Percentiles rank a stretch among this genome's conserved stretches.
Conservation (phyloP, 139 green algal genomes). For the Closterium sp. region DNA sequence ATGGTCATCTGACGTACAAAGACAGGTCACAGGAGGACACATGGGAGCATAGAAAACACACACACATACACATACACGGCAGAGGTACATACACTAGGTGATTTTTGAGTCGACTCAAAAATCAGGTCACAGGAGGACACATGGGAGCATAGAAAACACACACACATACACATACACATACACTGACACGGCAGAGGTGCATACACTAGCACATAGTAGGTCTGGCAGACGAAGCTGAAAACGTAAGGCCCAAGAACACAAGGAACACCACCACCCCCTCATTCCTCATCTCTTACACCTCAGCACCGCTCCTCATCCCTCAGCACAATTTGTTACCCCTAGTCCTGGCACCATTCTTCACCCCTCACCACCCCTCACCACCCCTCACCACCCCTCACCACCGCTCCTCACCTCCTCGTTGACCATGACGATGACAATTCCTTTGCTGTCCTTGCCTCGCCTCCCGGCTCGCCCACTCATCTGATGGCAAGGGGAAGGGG, state of each 20-base stretch:
- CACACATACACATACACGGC: conserved; percentile 45
- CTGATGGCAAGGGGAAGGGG: conserved; percentile 60
- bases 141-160: neutral
- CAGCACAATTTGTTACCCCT: neutral
- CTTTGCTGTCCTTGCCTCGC: conserved; percentile 84
- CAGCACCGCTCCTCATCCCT: neutral
- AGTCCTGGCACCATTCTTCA: neutral
- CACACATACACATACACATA: too few relatives aligned
- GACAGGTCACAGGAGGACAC: neutral
- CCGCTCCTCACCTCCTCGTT: conserved; percentile 35
- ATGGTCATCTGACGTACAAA: conserved; percentile 10
- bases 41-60: neutral
- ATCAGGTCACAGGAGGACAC: too few relatives aligned
- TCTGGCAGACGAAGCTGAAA: conserved; percentile 76
- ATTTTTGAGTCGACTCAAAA: too few relatives aligned
- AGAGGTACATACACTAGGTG: too few relatives aligned
- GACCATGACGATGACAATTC: conserved; percentile 82
- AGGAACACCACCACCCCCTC: neutral
- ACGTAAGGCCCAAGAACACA: too few relatives aligned
- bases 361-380: neutral
- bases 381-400: neutral
- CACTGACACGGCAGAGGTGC: conserved; percentile 56
- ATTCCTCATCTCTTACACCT: too few relatives aligned
- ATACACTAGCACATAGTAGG: conserved; percentile 92
- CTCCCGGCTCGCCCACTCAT: conserved; percentile 91